These are phyloP conservation scores for Lentinula aciculospora DNA, from an alignment of 768 basidiomycete species.

Conservation along the genomic window DNA sequence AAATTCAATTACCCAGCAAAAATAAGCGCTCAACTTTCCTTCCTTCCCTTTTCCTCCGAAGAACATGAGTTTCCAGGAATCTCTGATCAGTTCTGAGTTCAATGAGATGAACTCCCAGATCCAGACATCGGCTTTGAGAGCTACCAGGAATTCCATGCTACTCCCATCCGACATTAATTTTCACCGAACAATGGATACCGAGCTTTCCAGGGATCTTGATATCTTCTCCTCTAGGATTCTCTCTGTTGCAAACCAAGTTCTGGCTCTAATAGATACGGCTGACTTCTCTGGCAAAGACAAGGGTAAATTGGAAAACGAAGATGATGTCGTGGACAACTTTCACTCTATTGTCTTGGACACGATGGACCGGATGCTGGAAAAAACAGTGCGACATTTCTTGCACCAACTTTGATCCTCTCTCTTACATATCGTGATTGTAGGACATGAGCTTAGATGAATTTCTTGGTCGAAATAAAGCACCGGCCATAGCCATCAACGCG, in stretches of 20 bases:
- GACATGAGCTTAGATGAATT: conserved; percentile 81
- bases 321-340: conserved; percentile 84
- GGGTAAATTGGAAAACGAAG: conserved; percentile 53
- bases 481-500: conserved; percentile 52
- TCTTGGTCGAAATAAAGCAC: conserved; percentile 62
- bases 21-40: background rate
- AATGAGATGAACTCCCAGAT: conserved; percentile 49
- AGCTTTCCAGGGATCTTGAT: conserved; percentile 68
- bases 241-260: conserved; percentile 55
- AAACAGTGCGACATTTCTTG: conserved; percentile 43
- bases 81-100: conserved; percentile 27
- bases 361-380: conserved; percentile 82
- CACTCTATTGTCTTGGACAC: conserved; percentile 72
- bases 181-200: conserved; percentile 79
- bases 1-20: too few species aligned
- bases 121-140: conserved; percentile 55
- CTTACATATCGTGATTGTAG: conserved; percentile 25
- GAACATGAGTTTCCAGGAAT: background rate
- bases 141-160: conserved; percentile 55
- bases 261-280: conserved; percentile 45
- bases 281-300: conserved; percentile 46
- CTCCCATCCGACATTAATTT: conserved; percentile 79
- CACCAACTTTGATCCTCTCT: background rate
- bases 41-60: background rate
- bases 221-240: conserved; percentile 61